Conservation (phyloP, 352 stramenopile genomes). For the Thalassiosira livingstoniorum region DNA sequence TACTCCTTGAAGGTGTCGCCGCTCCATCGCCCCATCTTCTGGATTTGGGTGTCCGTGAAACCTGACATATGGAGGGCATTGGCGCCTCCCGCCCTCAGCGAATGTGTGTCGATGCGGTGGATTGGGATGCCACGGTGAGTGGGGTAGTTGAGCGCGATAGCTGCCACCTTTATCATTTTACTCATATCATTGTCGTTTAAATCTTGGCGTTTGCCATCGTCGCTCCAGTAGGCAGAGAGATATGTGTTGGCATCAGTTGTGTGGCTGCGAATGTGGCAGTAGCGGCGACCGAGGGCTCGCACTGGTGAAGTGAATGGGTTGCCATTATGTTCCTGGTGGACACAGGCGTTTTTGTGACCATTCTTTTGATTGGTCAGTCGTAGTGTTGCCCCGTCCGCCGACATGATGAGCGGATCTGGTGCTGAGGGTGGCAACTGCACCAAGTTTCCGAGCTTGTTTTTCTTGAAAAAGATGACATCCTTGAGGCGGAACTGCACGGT, state of each 20-base stretch:
- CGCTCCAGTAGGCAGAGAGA: background rate
- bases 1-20: conserved; percentile 21
- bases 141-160: background rate
- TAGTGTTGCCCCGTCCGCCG: conserved; percentile 2
- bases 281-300: background rate
- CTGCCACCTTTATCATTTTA: background rate
- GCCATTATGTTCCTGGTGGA: conserved; percentile 8
- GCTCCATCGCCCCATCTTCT: conserved; percentile 9
- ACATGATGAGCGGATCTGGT: background rate
- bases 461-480: conserved; percentile 33
- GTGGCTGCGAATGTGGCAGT: background rate
- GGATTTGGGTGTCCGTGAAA: background rate
- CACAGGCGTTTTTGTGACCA: conserved; percentile 8
- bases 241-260: background rate
- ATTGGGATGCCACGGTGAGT: background rate
- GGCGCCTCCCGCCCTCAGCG: background rate
- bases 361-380: conserved; percentile 6
- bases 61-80: background rate
- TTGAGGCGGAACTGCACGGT: conserved; percentile 8
- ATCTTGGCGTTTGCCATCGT: background rate
- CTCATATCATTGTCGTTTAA: background rate
- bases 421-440: background rate
- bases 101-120: conserved; percentile 1
- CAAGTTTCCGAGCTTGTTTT: background rate
- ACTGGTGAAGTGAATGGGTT: background rate